A percentile compares a stretch with the other conserved stretches of the same genome.
phyloP scores from a whole-genome alignment of 169 alveolate genomes.

The Cystoisospora suis region DNA sequence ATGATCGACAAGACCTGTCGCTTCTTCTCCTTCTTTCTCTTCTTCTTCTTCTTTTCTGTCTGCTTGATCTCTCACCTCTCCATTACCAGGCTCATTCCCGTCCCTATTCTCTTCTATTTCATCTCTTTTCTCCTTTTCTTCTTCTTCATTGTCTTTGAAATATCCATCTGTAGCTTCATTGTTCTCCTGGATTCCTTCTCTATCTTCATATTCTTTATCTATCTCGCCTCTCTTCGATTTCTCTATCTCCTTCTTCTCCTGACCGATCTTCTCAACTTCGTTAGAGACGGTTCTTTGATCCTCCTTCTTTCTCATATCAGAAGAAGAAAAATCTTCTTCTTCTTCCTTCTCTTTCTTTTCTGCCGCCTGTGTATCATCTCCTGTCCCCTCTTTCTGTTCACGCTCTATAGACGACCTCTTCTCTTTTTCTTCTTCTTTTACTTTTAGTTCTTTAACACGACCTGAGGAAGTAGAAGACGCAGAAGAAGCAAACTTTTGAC shows the following conservation, averaged over 20 bases:
- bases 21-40: neutral
- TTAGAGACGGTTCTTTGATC: neutral
- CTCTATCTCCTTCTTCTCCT: neutral
- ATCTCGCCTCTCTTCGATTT: neutral
- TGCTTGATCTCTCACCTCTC: neutral
- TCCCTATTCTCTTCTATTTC: neutral
- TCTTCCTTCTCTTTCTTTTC: neutral
- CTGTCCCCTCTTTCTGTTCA: neutral
- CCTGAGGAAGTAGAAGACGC: no score
- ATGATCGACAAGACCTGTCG: no score
- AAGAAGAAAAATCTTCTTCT: neutral
- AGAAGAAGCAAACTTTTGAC: no score
- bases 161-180: no score
- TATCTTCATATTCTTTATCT: no score
- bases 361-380: neutral
- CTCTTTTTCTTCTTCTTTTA: no score
- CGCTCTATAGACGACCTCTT: no score
- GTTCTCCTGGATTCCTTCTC: neutral
- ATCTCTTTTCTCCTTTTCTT: no score
- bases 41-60: neutral
- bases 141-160: no score
- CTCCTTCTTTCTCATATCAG: neutral
- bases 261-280: neutral
- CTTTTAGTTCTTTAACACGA: no score
- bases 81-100: neutral